Conservation (phyloP, 768 basidiomycete genomes). For the Psilocybe cubensis region DNA sequence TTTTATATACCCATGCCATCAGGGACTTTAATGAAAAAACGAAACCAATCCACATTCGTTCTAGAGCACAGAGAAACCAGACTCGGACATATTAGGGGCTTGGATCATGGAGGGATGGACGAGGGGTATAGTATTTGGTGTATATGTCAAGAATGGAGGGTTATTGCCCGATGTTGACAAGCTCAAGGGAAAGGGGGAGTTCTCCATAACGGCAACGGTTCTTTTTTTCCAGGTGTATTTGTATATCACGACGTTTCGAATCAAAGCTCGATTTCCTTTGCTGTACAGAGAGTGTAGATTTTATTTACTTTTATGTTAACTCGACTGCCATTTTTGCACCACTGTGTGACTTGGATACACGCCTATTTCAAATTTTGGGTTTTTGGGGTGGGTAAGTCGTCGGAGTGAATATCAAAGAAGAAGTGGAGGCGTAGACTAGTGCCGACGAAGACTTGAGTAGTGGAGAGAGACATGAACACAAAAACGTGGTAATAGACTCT, state of each 20-base stretch:
- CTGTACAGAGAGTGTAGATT: not conserved
- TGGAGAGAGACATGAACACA: no score
- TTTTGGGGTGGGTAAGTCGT: no score
- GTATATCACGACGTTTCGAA: not conserved
- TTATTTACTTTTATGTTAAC: not conserved
- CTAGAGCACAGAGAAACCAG: not conserved
- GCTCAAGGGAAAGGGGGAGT: not conserved
- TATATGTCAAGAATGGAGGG: no score
- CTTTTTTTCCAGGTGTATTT: not conserved
- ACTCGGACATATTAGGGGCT: no score
- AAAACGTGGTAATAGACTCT: no score
- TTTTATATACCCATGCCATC: not conserved
- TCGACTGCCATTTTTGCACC: no score
- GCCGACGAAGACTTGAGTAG: no score
- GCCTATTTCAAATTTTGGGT: no score
- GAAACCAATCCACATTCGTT: not conserved
- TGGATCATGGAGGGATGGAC: not conserved
- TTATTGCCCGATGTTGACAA: not conserved
- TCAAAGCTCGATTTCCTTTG: not conserved
- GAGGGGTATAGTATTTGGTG: not conserved
- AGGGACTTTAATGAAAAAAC: not conserved
- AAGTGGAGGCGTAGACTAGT: no score
- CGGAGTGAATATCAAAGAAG: no score
- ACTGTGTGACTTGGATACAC: no score
- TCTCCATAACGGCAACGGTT: no score